Evolutionary conservation across 345 rosid species (phyloP), one percentile per base, ranked within the genome.

Genomic region (Citrus maxima): DNA sequence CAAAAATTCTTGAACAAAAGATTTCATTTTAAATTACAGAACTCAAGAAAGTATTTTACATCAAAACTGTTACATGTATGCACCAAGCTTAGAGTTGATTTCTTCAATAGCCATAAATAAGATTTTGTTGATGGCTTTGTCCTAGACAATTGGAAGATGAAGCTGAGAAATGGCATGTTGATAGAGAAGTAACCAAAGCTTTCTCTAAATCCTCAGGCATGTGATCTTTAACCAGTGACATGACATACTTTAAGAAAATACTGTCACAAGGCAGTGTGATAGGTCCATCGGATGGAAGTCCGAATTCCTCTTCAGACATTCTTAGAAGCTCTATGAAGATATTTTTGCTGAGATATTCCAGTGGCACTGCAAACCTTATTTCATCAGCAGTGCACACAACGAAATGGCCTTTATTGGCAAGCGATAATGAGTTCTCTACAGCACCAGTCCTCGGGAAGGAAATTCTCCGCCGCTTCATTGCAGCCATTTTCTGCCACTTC

Each of bases 231-330:
- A 82, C 40, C 67, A 83, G 7, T 32, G 72, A 73, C 30, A 82
- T 72, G 0, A 35, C 75, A 64, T 80, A 80, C 67, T 80, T 68
- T 64, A 82, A 19, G 49, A 81, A 82, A 21, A 32, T 60, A 1
- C 79, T 83, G 35, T 87, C 81, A 37, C 81, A 82, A 32, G 82
- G 80, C 60, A 82, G 30, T 0, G 54, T 82, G 77, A 80, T 80
- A 9, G 87, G 86, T 56, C 86, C 79, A 28, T 72, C 63, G 0
- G 66, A 80, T 6, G 84, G 70, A 18, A 85, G 70, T 2, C 90
- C 84, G 24, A 82, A 82, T 37, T 78, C 87, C 78, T 88, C 86
- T 76, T 79, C 87, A 13, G 86, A 82, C 13, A 85, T 76, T 54
- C 72, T 82, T 38, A 85, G 68, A 28, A 87, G 84, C 70, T 82